Evolutionary conservation across 148 eudicot species (phyloP).

Genomic region (Camellia japonica): DNA sequence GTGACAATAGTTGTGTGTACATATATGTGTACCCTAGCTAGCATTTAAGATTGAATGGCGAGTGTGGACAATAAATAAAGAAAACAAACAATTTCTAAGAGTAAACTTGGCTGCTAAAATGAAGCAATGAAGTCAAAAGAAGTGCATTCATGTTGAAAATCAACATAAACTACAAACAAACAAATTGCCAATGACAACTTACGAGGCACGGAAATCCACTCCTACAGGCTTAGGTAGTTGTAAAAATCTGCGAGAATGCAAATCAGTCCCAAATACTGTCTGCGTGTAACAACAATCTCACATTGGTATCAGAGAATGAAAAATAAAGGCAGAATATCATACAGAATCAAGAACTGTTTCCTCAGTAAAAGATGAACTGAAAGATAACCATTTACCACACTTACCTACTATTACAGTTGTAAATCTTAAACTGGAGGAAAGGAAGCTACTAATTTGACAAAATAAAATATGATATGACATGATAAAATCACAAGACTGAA

Average conservation of each 20-base stretch:
- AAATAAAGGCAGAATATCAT: neutral
- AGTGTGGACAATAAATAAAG: neutral
- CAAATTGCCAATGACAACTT: slow-evolving; percentile 31
- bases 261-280: slow-evolving; percentile 89
- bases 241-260: slow-evolving; percentile 82
- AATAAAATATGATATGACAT: neutral
- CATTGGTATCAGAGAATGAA: slow-evolving; percentile 2
- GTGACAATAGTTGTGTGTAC: neutral
- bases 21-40: neutral
- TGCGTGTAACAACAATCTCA: slow-evolving; percentile 37
- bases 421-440: neutral
- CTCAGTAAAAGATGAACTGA: neutral
- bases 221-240: slow-evolving; percentile 88
- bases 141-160: neutral
- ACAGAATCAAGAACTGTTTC: neutral
- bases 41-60: neutral
- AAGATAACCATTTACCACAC: neutral
- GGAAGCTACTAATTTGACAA: neutral
- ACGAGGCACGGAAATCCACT: slow-evolving; percentile 99
- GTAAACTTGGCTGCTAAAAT: slow-evolving; percentile 5
- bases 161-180: neutral
- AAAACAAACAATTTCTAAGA: neutral
- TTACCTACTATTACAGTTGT: neutral
- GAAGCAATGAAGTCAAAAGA: neutral
- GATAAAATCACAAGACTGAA: slow-evolving; percentile 5